Evolutionary conservation across 345 rosid genomes (phyloP).

Genomic region (Gossypium sturtianum): DNA sequence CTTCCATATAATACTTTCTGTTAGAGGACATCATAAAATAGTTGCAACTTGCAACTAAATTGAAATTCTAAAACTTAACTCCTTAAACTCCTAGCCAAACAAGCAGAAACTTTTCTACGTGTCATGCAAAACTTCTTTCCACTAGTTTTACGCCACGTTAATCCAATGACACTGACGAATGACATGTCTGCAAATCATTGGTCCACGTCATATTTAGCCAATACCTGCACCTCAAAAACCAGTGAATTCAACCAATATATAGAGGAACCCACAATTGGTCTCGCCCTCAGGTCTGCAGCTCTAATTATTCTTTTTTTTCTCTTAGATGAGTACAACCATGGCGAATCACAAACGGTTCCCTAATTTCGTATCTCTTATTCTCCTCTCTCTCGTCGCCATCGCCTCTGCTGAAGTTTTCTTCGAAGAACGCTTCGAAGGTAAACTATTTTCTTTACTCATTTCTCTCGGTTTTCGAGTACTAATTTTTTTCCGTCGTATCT

Average conservation of each 20-base stretch:
- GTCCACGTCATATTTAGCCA: neutral
- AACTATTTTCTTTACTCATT: neutral
- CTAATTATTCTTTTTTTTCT: neutral
- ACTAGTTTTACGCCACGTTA: slow-evolving; percentile 36
- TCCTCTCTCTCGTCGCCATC: slow-evolving; percentile 38
- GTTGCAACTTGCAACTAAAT: neutral
- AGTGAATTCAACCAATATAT: slow-evolving; percentile 11
- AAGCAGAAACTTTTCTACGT: slow-evolving; percentile 9
- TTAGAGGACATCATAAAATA: too few relatives aligned
- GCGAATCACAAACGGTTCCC: slow-evolving; percentile 30
- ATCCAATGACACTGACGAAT: slow-evolving; percentile 22
- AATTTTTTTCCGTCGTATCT: neutral
- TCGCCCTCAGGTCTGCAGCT: neutral
- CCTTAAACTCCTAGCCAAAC: neutral
- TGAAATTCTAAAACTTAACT: neutral
- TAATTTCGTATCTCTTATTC: slow-evolving; percentile 24
- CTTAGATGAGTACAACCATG: slow-evolving; percentile 27
- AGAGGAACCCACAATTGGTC: neutral
- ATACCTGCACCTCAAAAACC: slow-evolving; percentile 5
- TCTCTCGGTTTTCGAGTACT: neutral
- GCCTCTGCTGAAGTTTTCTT: slow-evolving; percentile 70
- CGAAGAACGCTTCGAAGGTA: slow-evolving; percentile 94
- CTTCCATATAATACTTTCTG: too few relatives aligned
- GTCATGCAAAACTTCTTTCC: slow-evolving; percentile 15
- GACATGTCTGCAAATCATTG: slow-evolving; percentile 16